These are phyloP conservation scores for Aspergillus sp. DNA, from an alignment of 2,329 filamentous ascomycete genomes.

Conservation along the genomic window DNA sequence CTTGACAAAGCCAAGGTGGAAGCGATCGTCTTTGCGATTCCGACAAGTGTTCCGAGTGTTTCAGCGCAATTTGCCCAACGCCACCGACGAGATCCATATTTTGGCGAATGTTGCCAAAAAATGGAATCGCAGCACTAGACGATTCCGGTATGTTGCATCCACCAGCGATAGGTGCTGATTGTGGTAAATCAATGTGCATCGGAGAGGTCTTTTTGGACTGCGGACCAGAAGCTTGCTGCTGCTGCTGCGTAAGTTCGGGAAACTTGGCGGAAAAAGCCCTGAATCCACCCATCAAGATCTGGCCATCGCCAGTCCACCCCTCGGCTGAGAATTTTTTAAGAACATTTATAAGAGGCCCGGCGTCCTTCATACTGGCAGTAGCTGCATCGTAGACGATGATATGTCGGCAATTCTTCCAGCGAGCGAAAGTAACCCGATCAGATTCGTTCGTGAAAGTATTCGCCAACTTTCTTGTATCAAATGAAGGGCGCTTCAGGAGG, in stretches of 20 bases:
- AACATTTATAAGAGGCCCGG: constrained; percentile 78
- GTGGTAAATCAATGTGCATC: constrained; percentile 56
- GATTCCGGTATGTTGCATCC: constrained; percentile 78
- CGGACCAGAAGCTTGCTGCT: constrained; percentile 35
- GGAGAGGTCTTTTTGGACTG: constrained; percentile 54
- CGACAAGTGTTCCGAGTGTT: constrained; percentile 59
- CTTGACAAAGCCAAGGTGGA: constrained; percentile 77
- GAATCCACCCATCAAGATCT: constrained; percentile 83
- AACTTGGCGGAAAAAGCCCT: constrained; percentile 70
- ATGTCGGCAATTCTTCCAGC: constrained; percentile 73
- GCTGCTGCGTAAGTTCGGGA: constrained; percentile 52
- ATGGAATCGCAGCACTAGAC: constrained; percentile 75
- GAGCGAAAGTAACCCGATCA: constrained; percentile 73
- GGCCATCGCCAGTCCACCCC: constrained; percentile 74
- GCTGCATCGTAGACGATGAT: constrained; percentile 87
- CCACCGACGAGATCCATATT: constrained; percentile 95
- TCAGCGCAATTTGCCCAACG: constrained; percentile 76
- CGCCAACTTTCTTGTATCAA: constrained; percentile 83
- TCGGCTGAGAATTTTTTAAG: constrained; percentile 90
- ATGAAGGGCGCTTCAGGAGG: constrained; percentile 85
- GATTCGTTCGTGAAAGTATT: constrained; percentile 78
- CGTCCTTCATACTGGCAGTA: constrained; percentile 79
- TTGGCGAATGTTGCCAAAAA: constrained; percentile 95
- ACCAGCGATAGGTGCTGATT: constrained; percentile 78
- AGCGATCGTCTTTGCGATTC: constrained; percentile 57